Percentiles rank a stretch among this genome's conserved stretches.
phyloP scores from a whole-genome alignment of 768 basidiomycete genomes.

The Trametes punicea region DNA sequence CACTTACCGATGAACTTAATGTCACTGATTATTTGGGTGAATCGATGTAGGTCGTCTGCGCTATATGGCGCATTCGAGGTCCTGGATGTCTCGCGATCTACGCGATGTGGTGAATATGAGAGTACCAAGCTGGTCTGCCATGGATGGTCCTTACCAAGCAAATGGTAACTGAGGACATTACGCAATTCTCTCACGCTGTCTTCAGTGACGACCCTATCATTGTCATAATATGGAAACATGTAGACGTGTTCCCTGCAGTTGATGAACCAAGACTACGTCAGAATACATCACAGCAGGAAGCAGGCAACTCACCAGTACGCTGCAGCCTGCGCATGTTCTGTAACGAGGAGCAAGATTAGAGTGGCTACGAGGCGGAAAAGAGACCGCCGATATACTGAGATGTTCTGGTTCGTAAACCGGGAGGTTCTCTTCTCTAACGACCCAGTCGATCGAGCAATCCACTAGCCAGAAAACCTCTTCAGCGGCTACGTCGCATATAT shows the following conservation, averaged over 20 bases:
- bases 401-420: not conserved
- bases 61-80: conserved; percentile 15
- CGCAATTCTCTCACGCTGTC: conserved; percentile 7
- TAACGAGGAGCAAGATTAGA: not conserved
- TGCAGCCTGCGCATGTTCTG: not conserved
- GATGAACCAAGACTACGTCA: not conserved
- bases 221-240: conserved; percentile 24
- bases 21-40: not conserved
- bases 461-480: conserved; percentile 2
- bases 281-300: too few relatives aligned
- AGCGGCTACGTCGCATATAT: not conserved
- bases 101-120: not conserved
- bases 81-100: conserved; percentile 16
- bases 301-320: not conserved
- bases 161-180: conserved; percentile 4
- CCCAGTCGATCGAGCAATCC: not conserved
- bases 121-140: not conserved
- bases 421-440: not conserved
- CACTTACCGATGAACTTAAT: not conserved
- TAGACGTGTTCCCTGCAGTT: conserved; percentile 21
- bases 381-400: conserved; percentile 1
- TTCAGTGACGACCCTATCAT: too few relatives aligned
- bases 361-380: not conserved
- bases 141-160: conserved; percentile 13
- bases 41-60: not conserved